Evolutionary conservation across 164 flowering plant genomes (phyloP).

Genomic region (Liquidambar formosana): DNA sequence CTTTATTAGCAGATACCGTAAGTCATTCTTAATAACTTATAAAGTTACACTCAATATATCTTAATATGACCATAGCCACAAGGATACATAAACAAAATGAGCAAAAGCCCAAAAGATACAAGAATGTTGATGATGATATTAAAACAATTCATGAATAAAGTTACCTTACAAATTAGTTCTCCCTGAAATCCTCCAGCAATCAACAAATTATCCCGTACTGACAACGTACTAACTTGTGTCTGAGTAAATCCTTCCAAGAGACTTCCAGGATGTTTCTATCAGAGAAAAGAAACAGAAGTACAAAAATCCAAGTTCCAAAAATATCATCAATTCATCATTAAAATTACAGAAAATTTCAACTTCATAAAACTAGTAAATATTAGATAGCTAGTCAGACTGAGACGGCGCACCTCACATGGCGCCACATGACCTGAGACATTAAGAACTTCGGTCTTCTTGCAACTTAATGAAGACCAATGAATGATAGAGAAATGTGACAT

Average conservation of each 20-base stretch:
- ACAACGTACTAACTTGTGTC: constrained; percentile 68
- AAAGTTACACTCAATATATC: too few relatives aligned
- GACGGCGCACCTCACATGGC: constrained; percentile 48
- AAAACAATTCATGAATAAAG: background rate
- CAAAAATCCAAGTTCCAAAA: too few relatives aligned
- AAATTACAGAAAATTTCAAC: too few relatives aligned
- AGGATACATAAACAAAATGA: too few relatives aligned
- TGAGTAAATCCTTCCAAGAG: constrained; percentile 64
- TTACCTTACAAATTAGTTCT: constrained; percentile 90
- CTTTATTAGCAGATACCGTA: too few relatives aligned
- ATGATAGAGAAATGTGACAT: constrained; percentile 56
- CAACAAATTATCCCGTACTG: constrained; percentile 58
- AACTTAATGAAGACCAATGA: constrained; percentile 64
- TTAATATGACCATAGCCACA: too few relatives aligned
- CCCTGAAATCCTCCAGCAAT: constrained; percentile 82
- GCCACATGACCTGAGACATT: constrained; percentile 66
- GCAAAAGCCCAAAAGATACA: background rate
- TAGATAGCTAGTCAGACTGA: too few relatives aligned
- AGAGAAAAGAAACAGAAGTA: background rate
- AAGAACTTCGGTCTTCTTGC: constrained; percentile 49
- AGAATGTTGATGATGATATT: background rate
- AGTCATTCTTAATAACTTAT: too few relatives aligned
- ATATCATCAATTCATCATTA: too few relatives aligned
- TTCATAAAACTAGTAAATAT: too few relatives aligned
- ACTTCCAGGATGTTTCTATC: constrained; percentile 68